Evolutionary conservation across 768 basidiomycete genomes (phyloP), one percentile per base, ranked within the genome.

Genomic region (Dacryopinax primogenitus): DNA sequence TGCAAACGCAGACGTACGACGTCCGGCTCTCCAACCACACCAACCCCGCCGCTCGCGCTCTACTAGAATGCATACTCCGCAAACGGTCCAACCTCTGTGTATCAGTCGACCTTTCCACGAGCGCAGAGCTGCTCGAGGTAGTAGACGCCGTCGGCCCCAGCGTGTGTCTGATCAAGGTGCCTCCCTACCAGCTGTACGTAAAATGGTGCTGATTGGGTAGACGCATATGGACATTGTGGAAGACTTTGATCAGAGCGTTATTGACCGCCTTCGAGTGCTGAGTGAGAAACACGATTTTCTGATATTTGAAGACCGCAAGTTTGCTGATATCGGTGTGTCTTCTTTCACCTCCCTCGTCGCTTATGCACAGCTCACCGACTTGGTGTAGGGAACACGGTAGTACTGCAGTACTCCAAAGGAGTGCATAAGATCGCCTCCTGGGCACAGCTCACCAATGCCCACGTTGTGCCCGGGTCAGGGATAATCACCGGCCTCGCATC

Each of bases 281-380:
- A 86, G 87, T 71, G 71, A 76, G 51, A 86, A 88, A 73, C 85
- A 96, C 68, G 91, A 96, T 71, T 99, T 98, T 77, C 75, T 95
- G 63, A 93, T 97, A 70, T 99, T 98, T 70, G 96, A 98, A 77
- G 96, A 99, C 78, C 81, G 96, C 69, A 99, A 99, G 76, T 99
- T 99, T 71, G 95, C 96, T 2, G 96, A 99, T 75, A 98, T 99
- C 63, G 95, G 95, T 93, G 68, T 71, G 82, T 70, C 34, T 15
- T 28, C 33, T 7, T 41, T 35, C 45, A 62, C 66, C 7, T 23
- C 7, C 15, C 36, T 62, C 9, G 65, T 45, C 67, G 61, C n/a
- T 62, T 16, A 16, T 68, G 62, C 12, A 26, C 62, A 13, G 13
- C 26, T 23, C 64, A 12, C 58, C 36, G 26, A 51, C 23, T 11